Evolutionary conservation across 108 stramenopile genomes (phyloP), one percentile per base, ranked within the genome.

Genomic region (Cylindrotheca closterium): DNA sequence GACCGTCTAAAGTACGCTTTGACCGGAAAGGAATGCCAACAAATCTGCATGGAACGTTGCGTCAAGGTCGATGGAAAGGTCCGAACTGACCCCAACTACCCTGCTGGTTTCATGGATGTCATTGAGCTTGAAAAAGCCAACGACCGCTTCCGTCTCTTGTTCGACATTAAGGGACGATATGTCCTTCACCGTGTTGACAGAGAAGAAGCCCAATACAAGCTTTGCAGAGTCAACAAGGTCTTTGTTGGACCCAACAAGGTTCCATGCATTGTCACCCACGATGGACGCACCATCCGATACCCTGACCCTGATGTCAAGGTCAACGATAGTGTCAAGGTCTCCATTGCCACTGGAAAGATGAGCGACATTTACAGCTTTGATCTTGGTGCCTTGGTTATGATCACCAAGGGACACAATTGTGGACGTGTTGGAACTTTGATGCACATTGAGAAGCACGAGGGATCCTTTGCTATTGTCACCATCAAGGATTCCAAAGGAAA

Each of bases 1-100:
- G 97, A 99, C 67, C 93, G 98, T 59, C 96, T 99, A 15, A 99
- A 99, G 97, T 99, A 99, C 77, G 99, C 99, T 55, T 82, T 99
- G 58, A 99, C 95, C 77, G 90, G 85, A 65, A 91, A 94, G 81
- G 99, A 99, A 81, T 94, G 94, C 73, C 84, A 82, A 77, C 92
- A 96, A 83, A 99, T 99, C 80, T 98, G 97, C 89, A 99, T 99
- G 96, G 93, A 98, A 76, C 95, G 97, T 73, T 92, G 92, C 63
- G 96, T 99, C 71, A 93, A 94, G 85, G 93, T 98, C 53, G 97
- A 98, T 67, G 97, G 97, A 65, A 98, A 98, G 90, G 87, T 99
- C 70, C 95, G 99, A 61, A 98, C 99, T 47, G 99, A 99, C 77
- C 68, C 78, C 60, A 96, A 97, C 91, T 99, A 86, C 89, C 99